Conservation (phyloP, 2,329 filamentous ascomycete genomes). For the Ceratocystis albifundus region DNA sequence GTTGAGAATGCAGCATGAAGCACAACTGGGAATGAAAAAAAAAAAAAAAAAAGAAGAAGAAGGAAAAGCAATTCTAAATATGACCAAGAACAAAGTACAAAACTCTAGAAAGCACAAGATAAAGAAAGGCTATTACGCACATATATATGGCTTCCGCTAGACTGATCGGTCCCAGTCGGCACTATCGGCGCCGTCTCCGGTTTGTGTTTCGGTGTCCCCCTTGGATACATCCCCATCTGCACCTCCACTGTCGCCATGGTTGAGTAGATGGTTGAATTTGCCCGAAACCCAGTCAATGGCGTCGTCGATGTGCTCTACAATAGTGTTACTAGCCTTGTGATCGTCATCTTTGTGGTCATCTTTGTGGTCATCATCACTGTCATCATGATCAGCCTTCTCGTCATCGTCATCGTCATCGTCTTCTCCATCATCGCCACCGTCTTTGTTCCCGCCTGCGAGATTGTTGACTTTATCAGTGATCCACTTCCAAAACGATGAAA, state of each 20-base stretch:
- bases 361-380: slow-evolving; percentile 20
- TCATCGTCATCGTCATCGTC: slow-evolving; percentile 22
- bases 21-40: neutral
- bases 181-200: neutral
- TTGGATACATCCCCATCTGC: neutral
- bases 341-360: slow-evolving; percentile 25
- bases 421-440: slow-evolving; percentile 22
- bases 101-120: neutral
- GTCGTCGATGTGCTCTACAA: slow-evolving; percentile 29
- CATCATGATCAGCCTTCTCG: slow-evolving; percentile 15
- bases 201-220: neutral
- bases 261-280: slow-evolving; percentile 34
- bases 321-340: slow-evolving; percentile 28
- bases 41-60: neutral
- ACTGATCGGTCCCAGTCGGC: neutral
- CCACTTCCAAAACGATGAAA: slow-evolving; percentile 15
- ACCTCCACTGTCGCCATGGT: neutral
- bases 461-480: slow-evolving; percentile 12
- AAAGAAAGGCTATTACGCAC: neutral
- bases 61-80: neutral
- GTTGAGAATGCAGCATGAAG: neutral
- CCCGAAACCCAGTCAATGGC: slow-evolving; percentile 44
- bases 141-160: too few species aligned
- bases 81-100: neutral
- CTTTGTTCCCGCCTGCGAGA: slow-evolving; percentile 20